Evolutionary conservation across 2,329 filamentous ascomycete species (phyloP).

Genomic region (Myriosclerotinia scirpicola): DNA sequence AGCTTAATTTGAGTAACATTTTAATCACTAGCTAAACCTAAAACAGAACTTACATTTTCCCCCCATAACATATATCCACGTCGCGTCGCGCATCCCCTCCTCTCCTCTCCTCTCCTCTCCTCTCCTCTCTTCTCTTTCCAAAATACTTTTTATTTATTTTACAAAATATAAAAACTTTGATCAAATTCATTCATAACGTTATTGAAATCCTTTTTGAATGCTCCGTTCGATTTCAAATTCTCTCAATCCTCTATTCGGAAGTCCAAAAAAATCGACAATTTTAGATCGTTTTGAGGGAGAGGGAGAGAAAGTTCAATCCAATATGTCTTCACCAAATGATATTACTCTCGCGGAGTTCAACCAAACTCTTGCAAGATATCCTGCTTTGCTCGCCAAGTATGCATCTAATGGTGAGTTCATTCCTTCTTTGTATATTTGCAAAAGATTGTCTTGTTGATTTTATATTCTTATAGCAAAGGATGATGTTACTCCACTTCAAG

Average conservation of each 20-base stretch:
- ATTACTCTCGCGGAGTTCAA: slow-evolving; percentile 38
- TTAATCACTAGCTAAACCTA: slow-evolving; percentile 17
- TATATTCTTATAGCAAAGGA: slow-evolving; percentile 32
- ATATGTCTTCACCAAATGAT: slow-evolving; percentile 33
- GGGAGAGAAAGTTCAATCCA: not conserved
- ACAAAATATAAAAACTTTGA: slow-evolving; percentile 20
- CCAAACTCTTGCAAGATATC: slow-evolving; percentile 36
- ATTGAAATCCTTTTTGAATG: slow-evolving; percentile 8
- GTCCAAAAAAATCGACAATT: slow-evolving; percentile 25
- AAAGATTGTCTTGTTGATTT: slow-evolving; percentile 27
- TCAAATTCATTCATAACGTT: not conserved
- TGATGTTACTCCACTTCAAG: slow-evolving; percentile 44
- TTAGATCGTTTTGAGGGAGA: slow-evolving; percentile 10
- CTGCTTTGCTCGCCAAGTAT: slow-evolving; percentile 31
- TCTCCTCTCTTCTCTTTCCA: slow-evolving; percentile 18
- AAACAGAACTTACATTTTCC: not conserved
- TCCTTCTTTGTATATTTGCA: not conserved
- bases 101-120: not conserved
- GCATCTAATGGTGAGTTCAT: slow-evolving; percentile 33
- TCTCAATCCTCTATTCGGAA: slow-evolving; percentile 27
- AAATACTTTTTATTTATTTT: slow-evolving; percentile 10
- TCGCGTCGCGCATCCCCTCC: slow-evolving; percentile 21
- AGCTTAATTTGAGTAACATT: not conserved
- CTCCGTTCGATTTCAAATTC: slow-evolving; percentile 23
- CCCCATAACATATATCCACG: slow-evolving; percentile 18